Base-by-base conservation (phyloP, 345 rosid species). In the Clausena lansium region DNA sequence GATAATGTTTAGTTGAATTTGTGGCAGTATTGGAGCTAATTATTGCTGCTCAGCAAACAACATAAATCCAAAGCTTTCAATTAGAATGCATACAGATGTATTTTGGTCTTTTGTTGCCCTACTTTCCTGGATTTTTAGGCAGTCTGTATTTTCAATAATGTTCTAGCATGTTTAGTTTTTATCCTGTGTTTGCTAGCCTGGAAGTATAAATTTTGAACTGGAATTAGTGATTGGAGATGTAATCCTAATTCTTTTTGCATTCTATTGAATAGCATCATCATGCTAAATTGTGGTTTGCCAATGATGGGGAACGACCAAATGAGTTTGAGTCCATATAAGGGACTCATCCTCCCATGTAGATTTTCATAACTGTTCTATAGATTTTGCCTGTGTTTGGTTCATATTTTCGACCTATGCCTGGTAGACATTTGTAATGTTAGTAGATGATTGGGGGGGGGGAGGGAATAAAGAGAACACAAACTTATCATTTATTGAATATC, bases 211-310 rank as follows among this genome's bases (percentile, higher is more conserved):
- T 63, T 47, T 32, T 24, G 17, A 19, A 20, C 27, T 4, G 68
- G 35, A 39, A 63, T 28, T 45, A 74, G 58, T 39, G 68, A 22
- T 30, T 27, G 36, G 70, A 75, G 59, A 62, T 63, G 70, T 63
- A 75, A 30, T 47, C 39, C 32, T 47, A 22, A 25, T 19, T 38
- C 19, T 75, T 75, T 13, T 28, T 28, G 61, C 41, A 27, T 52
- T 32, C 39, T 19, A 50, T 68, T n/a, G 6, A 9, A 19, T 28
- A 27, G 58, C 27, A n/a, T 27, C 27, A 6, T 17, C 22, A 52
- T 52, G 55, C 67, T 30, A 73, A 52, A 25, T 33, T 15, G 6
- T 28, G 59, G 52, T 9, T 52, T 20, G 20, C 60, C 77, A 36
- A 73, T 45, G 50, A 45, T 3, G 50, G 50, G 17, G 50, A 41